These are phyloP conservation scores for Micractinium sp. DNA, from an alignment of 139 green algal species.

Conservation along the genomic window DNA sequence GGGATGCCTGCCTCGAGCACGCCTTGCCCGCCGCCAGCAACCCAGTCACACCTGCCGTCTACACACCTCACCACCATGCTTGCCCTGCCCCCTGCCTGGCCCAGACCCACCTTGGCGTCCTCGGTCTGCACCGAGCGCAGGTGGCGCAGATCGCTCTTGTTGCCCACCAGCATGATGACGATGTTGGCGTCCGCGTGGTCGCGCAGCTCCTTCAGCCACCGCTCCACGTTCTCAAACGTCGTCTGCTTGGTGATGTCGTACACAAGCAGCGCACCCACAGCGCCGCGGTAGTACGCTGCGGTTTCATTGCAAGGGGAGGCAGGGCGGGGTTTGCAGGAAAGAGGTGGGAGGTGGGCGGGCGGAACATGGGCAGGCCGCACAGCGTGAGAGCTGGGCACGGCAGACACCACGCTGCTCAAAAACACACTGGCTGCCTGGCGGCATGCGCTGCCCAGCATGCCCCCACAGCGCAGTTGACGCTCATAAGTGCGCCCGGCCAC, in stretches of 20 bases:
- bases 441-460: background rate
- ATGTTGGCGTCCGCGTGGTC: constrained; percentile 99
- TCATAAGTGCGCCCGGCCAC: too few species aligned
- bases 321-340: background rate
- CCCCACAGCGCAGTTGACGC: background rate
- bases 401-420: too few species aligned
- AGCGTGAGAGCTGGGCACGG: too few species aligned
- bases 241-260: constrained; percentile 99
- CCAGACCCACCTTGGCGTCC: constrained; percentile 71
- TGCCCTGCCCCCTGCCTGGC: background rate
- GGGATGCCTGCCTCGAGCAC: too few species aligned
- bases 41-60: too few species aligned
- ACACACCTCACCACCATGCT: background rate
- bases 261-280: constrained; percentile 96
- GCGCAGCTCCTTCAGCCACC: constrained; percentile 98
- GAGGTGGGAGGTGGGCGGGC: background rate
- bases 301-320: background rate
- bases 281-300: constrained; percentile 95
- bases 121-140: constrained; percentile 92
- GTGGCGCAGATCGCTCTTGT: constrained; percentile 98
- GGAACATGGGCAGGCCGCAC: background rate
- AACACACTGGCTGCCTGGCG: too few species aligned
- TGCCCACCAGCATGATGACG: constrained; percentile 99
- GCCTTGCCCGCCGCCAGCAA: background rate
- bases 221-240: constrained; percentile 98